These are phyloP conservation scores for Populus trichocarpa DNA, from an alignment of 441 rosid species.

Conservation along the genomic window DNA sequence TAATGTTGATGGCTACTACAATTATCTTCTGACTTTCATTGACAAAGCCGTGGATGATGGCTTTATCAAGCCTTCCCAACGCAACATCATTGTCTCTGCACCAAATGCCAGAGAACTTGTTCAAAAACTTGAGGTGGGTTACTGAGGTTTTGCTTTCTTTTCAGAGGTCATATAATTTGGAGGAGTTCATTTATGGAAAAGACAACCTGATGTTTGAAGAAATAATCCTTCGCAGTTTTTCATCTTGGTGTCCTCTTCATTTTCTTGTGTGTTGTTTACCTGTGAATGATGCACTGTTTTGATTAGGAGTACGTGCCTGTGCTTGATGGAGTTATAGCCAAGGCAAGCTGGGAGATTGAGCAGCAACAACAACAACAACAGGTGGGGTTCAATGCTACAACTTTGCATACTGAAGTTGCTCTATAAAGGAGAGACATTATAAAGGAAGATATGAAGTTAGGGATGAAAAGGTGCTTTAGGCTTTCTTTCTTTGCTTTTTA, in stretches of 20 bases:
- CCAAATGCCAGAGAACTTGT: constrained; percentile 85
- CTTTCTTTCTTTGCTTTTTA: constrained; percentile 5
- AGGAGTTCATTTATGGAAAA: constrained; percentile 15
- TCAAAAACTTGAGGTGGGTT: constrained; percentile 86
- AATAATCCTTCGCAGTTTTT: constrained; percentile 16
- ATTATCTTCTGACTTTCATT: constrained; percentile 75
- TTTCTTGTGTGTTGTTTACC: constrained; percentile 12
- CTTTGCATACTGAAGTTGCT: constrained; percentile 61
- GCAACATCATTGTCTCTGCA: constrained; percentile 88
- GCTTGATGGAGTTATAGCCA: constrained; percentile 73
- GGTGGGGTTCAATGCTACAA: constrained; percentile 52
- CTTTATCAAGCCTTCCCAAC: constrained; percentile 83
- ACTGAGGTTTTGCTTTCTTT: not conserved
- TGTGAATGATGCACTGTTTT: constrained; percentile 18
- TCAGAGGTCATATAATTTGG: not conserved
- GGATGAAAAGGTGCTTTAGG: constrained; percentile 18
- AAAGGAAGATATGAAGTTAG: constrained; percentile 5
- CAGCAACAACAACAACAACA: constrained; percentile 43
- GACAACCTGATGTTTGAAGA: constrained; percentile 19
- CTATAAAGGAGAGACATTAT: constrained; percentile 37
- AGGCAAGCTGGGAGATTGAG: constrained; percentile 81
- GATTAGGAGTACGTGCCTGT: constrained; percentile 81
- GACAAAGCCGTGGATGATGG: constrained; percentile 98
- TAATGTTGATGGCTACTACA: constrained; percentile 93
- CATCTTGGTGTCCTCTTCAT: constrained; percentile 7